These are phyloP conservation scores for Yamadazyma sp. DNA, from an alignment of 1,139 yeast species.

Conservation along the genomic window DNA sequence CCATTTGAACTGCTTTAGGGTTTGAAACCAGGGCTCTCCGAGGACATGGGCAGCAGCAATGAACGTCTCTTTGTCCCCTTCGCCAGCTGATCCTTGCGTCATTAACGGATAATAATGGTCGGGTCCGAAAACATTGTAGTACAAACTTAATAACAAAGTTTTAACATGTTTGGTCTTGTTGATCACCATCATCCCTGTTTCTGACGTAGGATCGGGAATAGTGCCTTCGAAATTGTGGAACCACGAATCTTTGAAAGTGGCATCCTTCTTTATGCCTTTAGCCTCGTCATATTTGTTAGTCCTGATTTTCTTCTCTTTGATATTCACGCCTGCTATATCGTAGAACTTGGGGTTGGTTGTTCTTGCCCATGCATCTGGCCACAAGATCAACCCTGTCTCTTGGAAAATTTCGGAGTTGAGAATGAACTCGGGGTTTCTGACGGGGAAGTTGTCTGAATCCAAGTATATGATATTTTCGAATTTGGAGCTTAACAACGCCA, in stretches of 20 bases:
- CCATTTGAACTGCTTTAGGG: slow-evolving; percentile 49
- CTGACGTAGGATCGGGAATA: slow-evolving; percentile 62
- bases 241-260: slow-evolving; percentile 33
- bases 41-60: slow-evolving; percentile 62
- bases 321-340: slow-evolving; percentile 41
- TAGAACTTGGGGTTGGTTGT: slow-evolving; percentile 48
- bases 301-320: slow-evolving; percentile 39
- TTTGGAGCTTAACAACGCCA: slow-evolving; percentile 58
- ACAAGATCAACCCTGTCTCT: slow-evolving; percentile 45
- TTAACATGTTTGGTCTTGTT: slow-evolving; percentile 52
- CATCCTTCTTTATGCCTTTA: slow-evolving; percentile 29
- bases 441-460: slow-evolving; percentile 70
- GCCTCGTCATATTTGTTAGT: slow-evolving; percentile 35
- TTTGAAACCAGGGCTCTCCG: slow-evolving; percentile 52
- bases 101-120: slow-evolving; percentile 57
- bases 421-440: slow-evolving; percentile 52
- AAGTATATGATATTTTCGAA: slow-evolving; percentile 61
- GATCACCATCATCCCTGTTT: slow-evolving; percentile 62
- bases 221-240: slow-evolving; percentile 60
- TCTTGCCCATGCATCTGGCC: slow-evolving; percentile 55
- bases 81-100: slow-evolving; percentile 71
- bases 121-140: slow-evolving; percentile 64
- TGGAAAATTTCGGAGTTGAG: slow-evolving; percentile 40
- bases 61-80: slow-evolving; percentile 71
- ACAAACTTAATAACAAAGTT: slow-evolving; percentile 52